A percentile compares a stretch with the other conserved stretches of the same genome.
These are phyloP conservation scores for Diophrys sp. DNA, from an alignment of 73 alveolate species.

Conservation along the genomic window DNA sequence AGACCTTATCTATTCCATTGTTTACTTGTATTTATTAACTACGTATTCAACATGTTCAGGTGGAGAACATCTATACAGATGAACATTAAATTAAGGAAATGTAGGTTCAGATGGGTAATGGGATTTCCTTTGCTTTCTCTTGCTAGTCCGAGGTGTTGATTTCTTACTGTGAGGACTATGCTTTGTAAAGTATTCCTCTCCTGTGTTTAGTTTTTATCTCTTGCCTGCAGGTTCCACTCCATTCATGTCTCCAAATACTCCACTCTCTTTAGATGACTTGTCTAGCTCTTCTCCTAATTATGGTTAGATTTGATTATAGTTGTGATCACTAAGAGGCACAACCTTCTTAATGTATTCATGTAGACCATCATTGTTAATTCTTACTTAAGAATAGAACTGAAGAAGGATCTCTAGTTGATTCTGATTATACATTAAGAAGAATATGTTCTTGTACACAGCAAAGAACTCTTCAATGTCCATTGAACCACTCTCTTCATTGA, in stretches of 20 bases:
- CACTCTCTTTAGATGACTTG: conserved; percentile 3
- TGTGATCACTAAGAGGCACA: neutral
- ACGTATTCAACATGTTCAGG: too few species aligned
- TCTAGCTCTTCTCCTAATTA: conserved; percentile 13
- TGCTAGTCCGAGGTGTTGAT: too few species aligned
- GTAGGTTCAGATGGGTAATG: too few species aligned
- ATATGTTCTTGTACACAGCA: neutral
- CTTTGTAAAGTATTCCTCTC: too few species aligned
- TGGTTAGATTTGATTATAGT: neutral
- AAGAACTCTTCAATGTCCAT: neutral
- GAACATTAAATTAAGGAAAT: too few species aligned
- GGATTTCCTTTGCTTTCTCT: too few species aligned
- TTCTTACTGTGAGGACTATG: too few species aligned
- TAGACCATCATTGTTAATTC: neutral
- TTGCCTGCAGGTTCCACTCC: neutral
- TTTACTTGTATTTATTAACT: too few species aligned
- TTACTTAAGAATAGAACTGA: neutral
- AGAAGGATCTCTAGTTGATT: neutral
- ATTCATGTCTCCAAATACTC: neutral
- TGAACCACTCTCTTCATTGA: too few species aligned
- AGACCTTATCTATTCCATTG: too few species aligned
- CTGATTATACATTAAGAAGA: too few species aligned
- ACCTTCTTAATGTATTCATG: neutral
- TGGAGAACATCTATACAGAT: too few species aligned
- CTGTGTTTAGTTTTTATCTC: neutral